Base-by-base conservation (phyloP, 441 rosid species). In the Aleurites moluccanus region DNA sequence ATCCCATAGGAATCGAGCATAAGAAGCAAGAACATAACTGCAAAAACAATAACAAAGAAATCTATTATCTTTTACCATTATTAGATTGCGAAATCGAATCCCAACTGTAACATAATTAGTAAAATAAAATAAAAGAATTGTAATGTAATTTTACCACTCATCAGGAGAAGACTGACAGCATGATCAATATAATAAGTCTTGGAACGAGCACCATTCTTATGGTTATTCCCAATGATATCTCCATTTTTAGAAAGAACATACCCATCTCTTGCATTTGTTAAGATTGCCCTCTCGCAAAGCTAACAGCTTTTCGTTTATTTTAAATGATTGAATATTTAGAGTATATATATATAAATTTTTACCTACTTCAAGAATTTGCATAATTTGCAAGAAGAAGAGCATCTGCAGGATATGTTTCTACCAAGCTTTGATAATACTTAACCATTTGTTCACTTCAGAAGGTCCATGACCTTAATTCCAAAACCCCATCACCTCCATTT, bases 291-390 rank as follows among this genome's bases (percentile, higher is more conserved):
- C 80, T 83, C 91, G 70, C 92, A 92, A 56, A 84, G 83, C 80
- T 85, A 77, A 64, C 21, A 21, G n/a, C 7, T 4, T 18, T 15
- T 52, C 20, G 4, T 18, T 15, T 45, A 14, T 45, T 14, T 45
- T 0, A 45, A 10, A 10, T 14, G 13, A 45, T 45, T 10, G 16
- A 52, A 18, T 13, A 18, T 18, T 52, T 18, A 18, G n/a, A n/a
- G n/a, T n/a, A n/a, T n/a, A n/a, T n/a, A n/a, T n/a, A n/a, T n/a
- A n/a, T n/a, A 4, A 52, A 52, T 1, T 16, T 16, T 2, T 72
- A 87, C 95, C 86, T 89, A 96, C 80, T 85, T 90, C 81, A 92
- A 85, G 86, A 85, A 92, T 76, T 84, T 90, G 96, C 90, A 60
- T 92, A 92, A 75, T 92, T 92, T 7, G 87, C 79, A 16, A 92